phyloP scores from a whole-genome alignment of 129 eudicot genomes.

The Pittosporum tobira region DNA sequence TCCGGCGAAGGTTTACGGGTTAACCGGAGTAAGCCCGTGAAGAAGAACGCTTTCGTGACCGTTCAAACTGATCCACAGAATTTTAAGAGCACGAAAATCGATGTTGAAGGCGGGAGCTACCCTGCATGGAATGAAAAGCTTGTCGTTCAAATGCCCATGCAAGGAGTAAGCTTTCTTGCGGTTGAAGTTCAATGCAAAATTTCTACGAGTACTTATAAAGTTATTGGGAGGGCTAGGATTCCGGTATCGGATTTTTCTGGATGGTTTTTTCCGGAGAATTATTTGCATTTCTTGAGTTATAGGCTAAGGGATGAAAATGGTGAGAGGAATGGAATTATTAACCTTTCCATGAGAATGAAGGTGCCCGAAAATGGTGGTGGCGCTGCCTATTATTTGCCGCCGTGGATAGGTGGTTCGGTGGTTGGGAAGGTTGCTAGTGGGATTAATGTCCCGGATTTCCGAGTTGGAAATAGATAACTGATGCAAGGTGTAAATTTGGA shows the following conservation, averaged over 20 bases:
- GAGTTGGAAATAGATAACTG: too few species aligned
- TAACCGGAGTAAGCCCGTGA: too few species aligned
- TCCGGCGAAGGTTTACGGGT: slow-evolving; percentile 41
- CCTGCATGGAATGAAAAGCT: slow-evolving; percentile 61
- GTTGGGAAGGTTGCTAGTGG: too few species aligned
- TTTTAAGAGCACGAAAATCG: slow-evolving; percentile 13
- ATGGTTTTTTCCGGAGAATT: too few species aligned
- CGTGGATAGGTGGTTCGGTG: too few species aligned
- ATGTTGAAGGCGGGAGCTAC: slow-evolving; percentile 34
- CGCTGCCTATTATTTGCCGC: too few species aligned
- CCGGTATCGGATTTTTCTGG: slow-evolving; percentile 61
- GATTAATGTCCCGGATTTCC: too few species aligned
- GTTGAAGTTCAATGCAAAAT: slow-evolving; percentile 35
- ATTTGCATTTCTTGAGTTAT: too few species aligned
- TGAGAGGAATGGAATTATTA: slow-evolving; percentile 56
- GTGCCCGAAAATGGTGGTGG: too few species aligned
- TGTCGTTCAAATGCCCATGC: slow-evolving; percentile 41
- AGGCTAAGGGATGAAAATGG: too few species aligned
- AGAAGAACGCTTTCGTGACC: slow-evolving; percentile 34
- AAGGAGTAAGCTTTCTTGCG: slow-evolving; percentile 26
- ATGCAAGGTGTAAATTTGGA: too few species aligned
- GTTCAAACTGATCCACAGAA: slow-evolving; percentile 19
- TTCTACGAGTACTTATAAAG: slow-evolving; percentile 19
- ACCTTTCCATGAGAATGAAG: slow-evolving; percentile 42
- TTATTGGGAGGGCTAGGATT: slow-evolving; percentile 37